Conservation (phyloP, 352 stramenopile genomes). For the Achlya hypogyna region DNA sequence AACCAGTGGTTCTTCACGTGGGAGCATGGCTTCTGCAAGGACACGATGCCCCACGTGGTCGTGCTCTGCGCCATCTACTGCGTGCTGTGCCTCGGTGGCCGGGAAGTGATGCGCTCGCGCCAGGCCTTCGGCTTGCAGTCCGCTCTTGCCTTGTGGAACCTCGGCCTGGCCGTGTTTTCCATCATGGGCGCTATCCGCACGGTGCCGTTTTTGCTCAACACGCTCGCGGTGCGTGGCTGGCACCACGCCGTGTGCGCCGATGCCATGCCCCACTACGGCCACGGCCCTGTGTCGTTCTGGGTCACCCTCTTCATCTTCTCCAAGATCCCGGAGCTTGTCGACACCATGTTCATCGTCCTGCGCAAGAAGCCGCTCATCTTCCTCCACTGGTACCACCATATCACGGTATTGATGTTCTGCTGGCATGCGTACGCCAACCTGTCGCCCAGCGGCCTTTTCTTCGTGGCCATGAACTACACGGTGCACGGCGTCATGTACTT, state of each 20-base stretch:
- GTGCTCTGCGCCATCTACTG: slow-evolving; percentile 57
- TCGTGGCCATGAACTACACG: slow-evolving; percentile 97
- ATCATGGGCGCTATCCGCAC: slow-evolving; percentile 64
- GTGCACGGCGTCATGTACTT: slow-evolving; percentile 98
- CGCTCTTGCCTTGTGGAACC: slow-evolving; percentile 72
- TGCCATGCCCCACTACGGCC: slow-evolving; percentile 55
- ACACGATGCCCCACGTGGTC: slow-evolving; percentile 52
- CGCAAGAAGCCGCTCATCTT: slow-evolving; percentile 96
- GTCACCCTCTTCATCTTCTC: slow-evolving; percentile 84
- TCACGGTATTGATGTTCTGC: slow-evolving; percentile 96
- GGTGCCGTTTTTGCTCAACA: slow-evolving; percentile 75
- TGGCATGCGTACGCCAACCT: slow-evolving; percentile 94
- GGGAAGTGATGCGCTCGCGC: slow-evolving; percentile 67
- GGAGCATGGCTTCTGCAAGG: slow-evolving; percentile 53
- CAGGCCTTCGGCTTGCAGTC: slow-evolving; percentile 66
- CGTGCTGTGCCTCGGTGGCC: slow-evolving; percentile 64
- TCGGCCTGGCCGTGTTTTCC: slow-evolving; percentile 65
- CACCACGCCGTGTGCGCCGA: slow-evolving; percentile 78
- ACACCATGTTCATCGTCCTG: slow-evolving; percentile 96
- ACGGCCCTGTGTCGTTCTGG: slow-evolving; percentile 61
- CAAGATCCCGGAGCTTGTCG: slow-evolving; percentile 89
- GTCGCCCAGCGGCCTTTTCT: slow-evolving; percentile 90
- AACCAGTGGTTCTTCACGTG: slow-evolving; percentile 63
- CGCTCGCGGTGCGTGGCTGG: slow-evolving; percentile 60
- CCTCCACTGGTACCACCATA: slow-evolving; percentile 98